phyloP scores from a whole-genome alignment of 2,329 filamentous ascomycete species.

The Penicillium sp. region DNA sequence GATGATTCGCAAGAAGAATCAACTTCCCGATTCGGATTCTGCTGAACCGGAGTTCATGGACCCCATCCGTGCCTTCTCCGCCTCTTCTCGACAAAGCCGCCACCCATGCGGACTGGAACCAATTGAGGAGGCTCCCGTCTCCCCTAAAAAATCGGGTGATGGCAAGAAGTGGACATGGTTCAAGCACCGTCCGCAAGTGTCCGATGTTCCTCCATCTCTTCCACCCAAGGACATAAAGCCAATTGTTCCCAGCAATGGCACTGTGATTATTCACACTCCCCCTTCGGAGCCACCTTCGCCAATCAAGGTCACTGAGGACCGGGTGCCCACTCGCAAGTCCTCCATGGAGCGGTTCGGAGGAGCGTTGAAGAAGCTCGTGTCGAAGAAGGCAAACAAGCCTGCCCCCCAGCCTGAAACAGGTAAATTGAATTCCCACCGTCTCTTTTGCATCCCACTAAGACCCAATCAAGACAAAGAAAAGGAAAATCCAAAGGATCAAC shows the following conservation, averaged over 20 bases:
- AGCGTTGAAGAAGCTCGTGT: conserved; percentile 50
- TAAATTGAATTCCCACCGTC: conserved; percentile 27
- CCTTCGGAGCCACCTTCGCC: conserved; percentile 10
- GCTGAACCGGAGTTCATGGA: background rate
- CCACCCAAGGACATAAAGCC: conserved; percentile 23
- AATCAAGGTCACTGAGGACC: background rate
- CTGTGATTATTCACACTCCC: conserved; percentile 25
- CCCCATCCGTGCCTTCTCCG: conserved; percentile 11
- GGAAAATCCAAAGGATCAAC: conserved; percentile 7
- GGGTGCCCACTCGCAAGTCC: conserved; percentile 17
- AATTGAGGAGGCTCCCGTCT: conserved; percentile 41
- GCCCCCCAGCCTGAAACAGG: conserved; percentile 31
- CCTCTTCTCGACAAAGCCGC: conserved; percentile 26
- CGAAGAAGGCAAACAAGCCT: conserved; percentile 43
- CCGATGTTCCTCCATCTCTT: conserved; percentile 20
- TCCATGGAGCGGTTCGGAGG: conserved; percentile 39
- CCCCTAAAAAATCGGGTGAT: conserved; percentile 30
- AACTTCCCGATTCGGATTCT: conserved; percentile 3
- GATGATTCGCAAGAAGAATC: conserved; percentile 50
- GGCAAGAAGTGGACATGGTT: conserved; percentile 48
- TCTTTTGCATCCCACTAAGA: conserved; percentile 1
- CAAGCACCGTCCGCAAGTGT: conserved; percentile 31
- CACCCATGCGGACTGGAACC: conserved; percentile 37
- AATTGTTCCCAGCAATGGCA: conserved; percentile 25
- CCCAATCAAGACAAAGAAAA: conserved; percentile 2